Evolutionary conservation across 164 flowering plant genomes (phyloP), one percentile per base, ranked within the genome.

Genomic region (Annona cherimola): DNA sequence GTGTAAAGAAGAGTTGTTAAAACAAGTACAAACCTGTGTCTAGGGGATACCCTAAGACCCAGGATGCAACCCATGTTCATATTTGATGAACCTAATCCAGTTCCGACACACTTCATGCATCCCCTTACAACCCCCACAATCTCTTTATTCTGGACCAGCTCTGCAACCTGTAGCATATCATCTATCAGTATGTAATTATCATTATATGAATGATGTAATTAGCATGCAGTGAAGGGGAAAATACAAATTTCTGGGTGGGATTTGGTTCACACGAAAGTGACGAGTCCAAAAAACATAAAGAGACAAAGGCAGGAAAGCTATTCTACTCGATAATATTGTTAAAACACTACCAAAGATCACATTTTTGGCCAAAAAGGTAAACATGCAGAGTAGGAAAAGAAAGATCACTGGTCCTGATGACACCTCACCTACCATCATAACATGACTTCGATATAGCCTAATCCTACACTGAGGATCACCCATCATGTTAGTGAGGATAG

Each of bases 1-100:
- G 35, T 26, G 35, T 26, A 26, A 26, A 26, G 35, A 26, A 26
- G 35, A 26, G 35, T 26, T 26, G 35, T 26, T 26, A 26, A 26
- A 26, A 26, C 35, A 26, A 26, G 35, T 26, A 9, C 57, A 5
- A 35, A 81, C 89, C 89, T 76, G 63, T 83, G 85, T 63, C 64
- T 74, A 57, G 87, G 83, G 72, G 89, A 86, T 50, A 86, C 89
- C 60, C 89, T 74, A 74, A 86, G 89, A 75, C 89, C 89, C 26
- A 84, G 76, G 40, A 86, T 86, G 80, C 84, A 86, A 55, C 89
- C 86, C 73, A 86, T 77, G 61, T 77, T 84, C 40, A 81, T 69
- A 79, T 77, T 18, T 68, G 66, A 54, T 71, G 59, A 72, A 45
- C 76, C 84, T 69, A 59, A 73, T 40, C 79, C 77, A 80, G 84